A percentile compares a stretch with the other conserved stretches of the same genome.
Evolutionary conservation across 2,329 filamentous ascomycete species (phyloP).

Genomic region (Monosporascus sp.): DNA sequence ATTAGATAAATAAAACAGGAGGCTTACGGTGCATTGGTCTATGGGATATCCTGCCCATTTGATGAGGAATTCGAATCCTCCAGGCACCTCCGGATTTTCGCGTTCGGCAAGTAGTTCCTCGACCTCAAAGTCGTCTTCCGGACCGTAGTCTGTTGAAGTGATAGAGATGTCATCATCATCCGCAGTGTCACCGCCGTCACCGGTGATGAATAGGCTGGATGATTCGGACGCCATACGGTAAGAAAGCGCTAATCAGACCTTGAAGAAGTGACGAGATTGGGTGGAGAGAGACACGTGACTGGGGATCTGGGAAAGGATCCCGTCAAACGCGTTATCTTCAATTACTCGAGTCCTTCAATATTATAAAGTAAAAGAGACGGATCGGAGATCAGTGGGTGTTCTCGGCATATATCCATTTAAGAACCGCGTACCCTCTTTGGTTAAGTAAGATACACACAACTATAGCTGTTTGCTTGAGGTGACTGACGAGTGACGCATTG

Average conservation of each 20-base stretch:
- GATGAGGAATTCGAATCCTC: constrained; percentile 49
- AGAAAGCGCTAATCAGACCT: background rate
- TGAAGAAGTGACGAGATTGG: background rate
- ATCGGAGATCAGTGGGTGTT: too few relatives aligned
- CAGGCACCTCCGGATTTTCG: constrained; percentile 16
- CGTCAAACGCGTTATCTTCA: too few relatives aligned
- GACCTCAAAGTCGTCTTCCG: constrained; percentile 46
- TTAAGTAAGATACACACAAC: too few relatives aligned
- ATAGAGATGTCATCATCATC: constrained; percentile 51
- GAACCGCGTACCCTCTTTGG: too few relatives aligned
- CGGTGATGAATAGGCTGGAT: constrained; percentile 3
- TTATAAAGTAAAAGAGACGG: too few relatives aligned
- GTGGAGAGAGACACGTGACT: too few relatives aligned
- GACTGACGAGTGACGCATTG: too few relatives aligned
- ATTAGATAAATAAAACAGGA: constrained; percentile 24
- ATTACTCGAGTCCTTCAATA: too few relatives aligned
- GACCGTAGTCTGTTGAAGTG: constrained; percentile 44
- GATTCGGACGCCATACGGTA: constrained; percentile 7
- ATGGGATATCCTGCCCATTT: constrained; percentile 59
- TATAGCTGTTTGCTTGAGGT: too few relatives aligned
- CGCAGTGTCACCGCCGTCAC: constrained; percentile 12
- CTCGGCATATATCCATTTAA: too few relatives aligned
- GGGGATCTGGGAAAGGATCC: too few relatives aligned
- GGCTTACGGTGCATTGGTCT: constrained; percentile 39
- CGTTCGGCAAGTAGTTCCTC: constrained; percentile 48